phyloP scores from a whole-genome alignment of 2,329 filamentous ascomycete genomes.

The Emergomyces africanus region DNA sequence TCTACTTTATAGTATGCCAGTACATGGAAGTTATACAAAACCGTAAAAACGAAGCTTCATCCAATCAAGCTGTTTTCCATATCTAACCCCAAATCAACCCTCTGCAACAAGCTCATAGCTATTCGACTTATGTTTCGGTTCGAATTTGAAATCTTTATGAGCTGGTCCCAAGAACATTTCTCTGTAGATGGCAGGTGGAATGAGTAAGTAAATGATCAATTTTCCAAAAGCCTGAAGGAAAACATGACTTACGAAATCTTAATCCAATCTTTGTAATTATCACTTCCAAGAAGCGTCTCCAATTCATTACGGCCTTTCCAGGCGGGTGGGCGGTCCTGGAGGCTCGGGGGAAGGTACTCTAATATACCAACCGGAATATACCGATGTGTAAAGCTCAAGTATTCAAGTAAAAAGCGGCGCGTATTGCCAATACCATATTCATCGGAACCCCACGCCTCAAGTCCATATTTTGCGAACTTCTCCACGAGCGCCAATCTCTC shows the following conservation, averaged over 20 bases:
- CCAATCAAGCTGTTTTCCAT: background rate
- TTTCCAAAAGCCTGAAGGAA: background rate
- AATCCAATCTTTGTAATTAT: conserved; percentile 95
- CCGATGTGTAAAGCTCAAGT: conserved; percentile 83
- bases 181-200: conserved; percentile 36
- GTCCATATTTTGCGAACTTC: conserved; percentile 77
- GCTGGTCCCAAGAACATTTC: conserved; percentile 96
- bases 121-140: conserved; percentile 96
- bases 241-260: conserved; percentile 68
- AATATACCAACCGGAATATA: conserved; percentile 85
- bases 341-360: conserved; percentile 72
- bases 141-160: conserved; percentile 81
- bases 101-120: conserved; percentile 58
- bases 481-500: conserved; percentile 79
- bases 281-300: conserved; percentile 83
- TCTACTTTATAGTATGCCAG: background rate
- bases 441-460: conserved; percentile 92
- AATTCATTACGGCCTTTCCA: conserved; percentile 78
- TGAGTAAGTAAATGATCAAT: background rate
- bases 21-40: background rate
- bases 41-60: background rate
- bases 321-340: conserved; percentile 79
- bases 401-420: conserved; percentile 84
- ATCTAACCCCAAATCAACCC: conserved; percentile 32
- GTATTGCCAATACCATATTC: conserved; percentile 88